These are phyloP conservation scores for Pseudopediastrum boryanum DNA, from an alignment of 139 green algal genomes.

Conservation along the genomic window DNA sequence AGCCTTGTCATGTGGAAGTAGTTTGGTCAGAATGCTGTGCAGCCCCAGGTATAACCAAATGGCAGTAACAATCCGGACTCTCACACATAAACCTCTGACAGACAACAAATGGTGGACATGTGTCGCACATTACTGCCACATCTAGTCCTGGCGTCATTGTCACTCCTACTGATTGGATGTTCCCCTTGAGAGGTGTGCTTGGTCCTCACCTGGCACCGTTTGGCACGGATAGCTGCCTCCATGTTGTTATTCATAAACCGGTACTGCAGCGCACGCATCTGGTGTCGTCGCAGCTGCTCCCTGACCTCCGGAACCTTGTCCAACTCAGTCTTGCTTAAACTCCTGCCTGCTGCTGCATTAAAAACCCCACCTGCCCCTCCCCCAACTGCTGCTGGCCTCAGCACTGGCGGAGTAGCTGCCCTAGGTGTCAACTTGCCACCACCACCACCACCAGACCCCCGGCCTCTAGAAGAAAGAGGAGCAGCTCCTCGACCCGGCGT, in stretches of 20 bases:
- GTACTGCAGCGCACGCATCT: constrained; percentile 13
- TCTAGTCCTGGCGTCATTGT: too few species aligned
- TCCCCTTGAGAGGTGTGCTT: too few species aligned
- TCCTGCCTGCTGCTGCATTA: background rate
- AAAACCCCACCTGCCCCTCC: background rate
- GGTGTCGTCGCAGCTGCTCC: constrained; percentile 22
- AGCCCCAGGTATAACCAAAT: too few species aligned
- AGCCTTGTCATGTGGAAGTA: too few species aligned
- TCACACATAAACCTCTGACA: too few species aligned
- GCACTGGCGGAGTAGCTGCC: background rate
- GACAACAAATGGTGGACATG: too few species aligned
- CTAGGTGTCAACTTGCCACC: background rate
- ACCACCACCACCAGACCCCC: background rate
- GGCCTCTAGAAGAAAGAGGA: too few species aligned
- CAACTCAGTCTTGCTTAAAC: background rate
- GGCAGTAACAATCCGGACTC: too few species aligned
- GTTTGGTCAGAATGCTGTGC: too few species aligned
- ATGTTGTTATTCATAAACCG: constrained; percentile 6
- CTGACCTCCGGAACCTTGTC: background rate
- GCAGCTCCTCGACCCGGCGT: too few species aligned
- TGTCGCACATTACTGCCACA: too few species aligned
- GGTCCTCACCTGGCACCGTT: constrained; percentile 10
- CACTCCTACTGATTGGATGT: too few species aligned
- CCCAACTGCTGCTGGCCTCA: background rate
- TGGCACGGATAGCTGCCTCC: constrained; percentile 5